Base-by-base conservation (phyloP, 2,329 filamentous ascomycete species). In the Microdochium bolleyi region DNA sequence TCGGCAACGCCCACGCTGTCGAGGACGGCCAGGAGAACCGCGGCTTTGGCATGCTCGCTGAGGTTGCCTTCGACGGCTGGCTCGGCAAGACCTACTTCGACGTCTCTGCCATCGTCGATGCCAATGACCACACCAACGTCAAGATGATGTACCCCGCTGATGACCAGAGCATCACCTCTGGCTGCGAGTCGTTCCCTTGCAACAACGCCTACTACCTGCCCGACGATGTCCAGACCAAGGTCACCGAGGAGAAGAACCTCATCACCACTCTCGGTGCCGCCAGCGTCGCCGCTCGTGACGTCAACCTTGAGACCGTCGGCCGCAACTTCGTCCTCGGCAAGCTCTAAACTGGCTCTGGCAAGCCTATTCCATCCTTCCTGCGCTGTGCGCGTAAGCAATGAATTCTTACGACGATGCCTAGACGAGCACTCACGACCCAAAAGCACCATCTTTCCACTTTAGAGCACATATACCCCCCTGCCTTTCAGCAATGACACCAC, bases 171-270 rank as follows among this genome's bases (percentile, higher is more conserved):
- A 55, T 73, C 60, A 66, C 73, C 60, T 80, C 77, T 21, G 79
- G 79, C 44, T 82, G 79, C 65, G 65, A 70, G 51, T 53, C 57
- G 10, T 80, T 76, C 70, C 77, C 77, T 49, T 83, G 79, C 68
- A 56, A 69, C 62, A 80, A 76, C 56, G 72, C 67, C 55, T 83
- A 83, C 73, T 79, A 75, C 66, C 63, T 70, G 16, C 61, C 71
- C 10, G 74, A 83, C 53, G 80, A 83, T 55, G 59, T 81, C 57
- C 75, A 80, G 67, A 83, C 80, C 62, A 77, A 79, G 67, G 63
- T 68, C 38, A 81, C 77, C 27, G 46, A 58, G 7, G 74, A 77
- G 64, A 63, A 58, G 16, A 70, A 80, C 56, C 67, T 83, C 59
- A 67, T 81, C 63, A 75, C 72, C 64, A 79, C 76, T 24, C 73